Evolutionary conservation across 495 filamentous ascomycete genomes (phyloP).

Genomic region (Tuber brumale): DNA sequence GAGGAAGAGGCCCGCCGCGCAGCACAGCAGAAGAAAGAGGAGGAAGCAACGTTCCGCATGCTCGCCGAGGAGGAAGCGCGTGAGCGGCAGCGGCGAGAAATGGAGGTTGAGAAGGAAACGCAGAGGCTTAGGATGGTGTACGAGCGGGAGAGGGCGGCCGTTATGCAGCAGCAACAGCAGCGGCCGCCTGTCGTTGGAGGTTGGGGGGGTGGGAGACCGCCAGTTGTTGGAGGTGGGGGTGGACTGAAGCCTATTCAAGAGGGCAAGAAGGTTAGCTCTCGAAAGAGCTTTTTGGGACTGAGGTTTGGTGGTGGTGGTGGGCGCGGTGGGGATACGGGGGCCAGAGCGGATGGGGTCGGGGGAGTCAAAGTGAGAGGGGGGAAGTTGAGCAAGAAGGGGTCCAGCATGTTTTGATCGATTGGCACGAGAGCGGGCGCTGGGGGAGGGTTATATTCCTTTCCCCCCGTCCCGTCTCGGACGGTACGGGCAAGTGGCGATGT

Average conservation of each 20-base stretch:
- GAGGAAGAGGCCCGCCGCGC: constrained; percentile 53
- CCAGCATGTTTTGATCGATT: constrained; percentile 31
- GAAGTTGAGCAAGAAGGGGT: constrained; percentile 36
- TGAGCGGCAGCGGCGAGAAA: constrained; percentile 57
- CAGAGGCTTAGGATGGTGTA: constrained; percentile 69
- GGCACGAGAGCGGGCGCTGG: neutral
- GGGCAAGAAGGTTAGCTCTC: constrained; percentile 24
- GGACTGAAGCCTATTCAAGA: constrained; percentile 12
- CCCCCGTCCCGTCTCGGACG: neutral
- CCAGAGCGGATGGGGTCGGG: constrained; percentile 2
- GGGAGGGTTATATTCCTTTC: neutral
- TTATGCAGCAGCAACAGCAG: constrained; percentile 15
- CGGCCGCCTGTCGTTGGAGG: constrained; percentile 3
- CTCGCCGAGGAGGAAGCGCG: constrained; percentile 67
- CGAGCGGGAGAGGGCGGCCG: constrained; percentile 22
- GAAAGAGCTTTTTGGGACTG: constrained; percentile 39
- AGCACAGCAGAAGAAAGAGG: constrained; percentile 59
- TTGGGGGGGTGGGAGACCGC: constrained; percentile 8
- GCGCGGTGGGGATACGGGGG: neutral
- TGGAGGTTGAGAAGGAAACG: constrained; percentile 76
- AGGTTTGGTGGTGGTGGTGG: constrained; percentile 35
- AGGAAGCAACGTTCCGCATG: constrained; percentile 52
- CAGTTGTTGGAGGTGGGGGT: constrained; percentile 1
- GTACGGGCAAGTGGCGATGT: neutral
- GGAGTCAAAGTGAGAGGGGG: constrained; percentile 15